Evolutionary conservation across 2,329 filamentous ascomycete species (phyloP), one percentile per base, ranked within the genome.

Genomic region (Diplodia seriata): DNA sequence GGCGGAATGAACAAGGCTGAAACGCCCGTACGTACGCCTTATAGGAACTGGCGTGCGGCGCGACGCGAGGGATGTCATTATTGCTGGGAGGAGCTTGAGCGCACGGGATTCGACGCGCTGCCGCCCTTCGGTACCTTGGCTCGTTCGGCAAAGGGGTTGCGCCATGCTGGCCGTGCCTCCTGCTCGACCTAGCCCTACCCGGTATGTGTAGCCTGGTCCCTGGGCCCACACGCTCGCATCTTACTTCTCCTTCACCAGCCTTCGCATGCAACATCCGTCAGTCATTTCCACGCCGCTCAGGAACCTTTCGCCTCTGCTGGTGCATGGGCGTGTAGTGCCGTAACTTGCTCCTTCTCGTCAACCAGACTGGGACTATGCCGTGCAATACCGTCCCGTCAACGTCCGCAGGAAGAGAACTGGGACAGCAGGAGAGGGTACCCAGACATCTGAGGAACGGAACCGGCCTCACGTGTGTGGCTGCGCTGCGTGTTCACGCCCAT

Each of bases 31-130:
- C 49, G 20, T 38, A 33, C 20, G 15, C 29, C 14, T 33, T 65
- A 49, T 49, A 53, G 47, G 49, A 53, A 49, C 61, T 49, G 47
- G 61, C 49, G 47, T 53, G 61, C 61, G 62, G 62, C 62, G 62
- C 51, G 49, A 26, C 15, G 49, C 50, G 33, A 23, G 23, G 33
- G n/a, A n/a, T n/a, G n/a, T n/a, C n/a, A n/a, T n/a, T n/a, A n/a
- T 38, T 29, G 57, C 40, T 26, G 26, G 57, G 38, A 50, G 36
- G 23, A 20, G 33, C 54, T 23, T 26, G 36, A n/a, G 14, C 50
- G 26, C 26, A 26, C 26, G n/a, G 14, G 38, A 38, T 15, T 26
- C 36, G 36, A 38, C 36, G 40, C 26, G 26, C 26, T 26, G 26
- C 26, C 26, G 2, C 3, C 26, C 26, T 26, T 2, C 4, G 26